A percentile compares a stretch with the other conserved stretches of the same genome.
These are phyloP conservation scores for Yamadazyma dendronema DNA, from an alignment of 1,139 yeast species.

Conservation along the genomic window DNA sequence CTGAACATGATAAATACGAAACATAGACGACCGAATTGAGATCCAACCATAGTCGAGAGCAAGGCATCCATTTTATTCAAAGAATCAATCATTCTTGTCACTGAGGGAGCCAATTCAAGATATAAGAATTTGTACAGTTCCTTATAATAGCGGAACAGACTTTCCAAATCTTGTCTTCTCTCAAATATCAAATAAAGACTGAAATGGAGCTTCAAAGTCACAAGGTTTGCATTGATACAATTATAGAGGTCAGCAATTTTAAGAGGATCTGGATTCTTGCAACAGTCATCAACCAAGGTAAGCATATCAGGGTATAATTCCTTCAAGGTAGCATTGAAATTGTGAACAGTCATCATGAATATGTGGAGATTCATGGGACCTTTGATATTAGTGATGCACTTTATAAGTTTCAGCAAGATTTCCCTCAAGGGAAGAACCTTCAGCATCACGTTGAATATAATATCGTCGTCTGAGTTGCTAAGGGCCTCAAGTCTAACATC, in stretches of 20 bases:
- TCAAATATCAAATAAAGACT: constrained; percentile 27
- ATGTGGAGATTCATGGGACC: constrained; percentile 1
- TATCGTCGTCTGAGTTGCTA: constrained; percentile 3
- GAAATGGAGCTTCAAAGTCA: constrained; percentile 22
- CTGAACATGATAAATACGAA: constrained; percentile 12
- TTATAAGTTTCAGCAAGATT: neutral
- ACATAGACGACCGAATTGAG: constrained; percentile 12
- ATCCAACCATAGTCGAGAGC: constrained; percentile 12
- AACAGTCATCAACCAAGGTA: neutral
- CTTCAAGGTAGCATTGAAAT: neutral
- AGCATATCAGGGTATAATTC: neutral
- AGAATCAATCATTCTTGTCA: constrained; percentile 5
- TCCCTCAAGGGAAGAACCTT: constrained; percentile 5
- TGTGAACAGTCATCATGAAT: neutral
- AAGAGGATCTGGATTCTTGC: constrained; percentile 1
- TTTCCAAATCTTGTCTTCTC: constrained; percentile 15
- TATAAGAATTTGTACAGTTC: constrained; percentile 19
- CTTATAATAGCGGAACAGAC: constrained; percentile 25
- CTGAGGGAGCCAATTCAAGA: constrained; percentile 20
- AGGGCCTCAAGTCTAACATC: constrained; percentile 14
- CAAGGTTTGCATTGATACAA: constrained; percentile 15
- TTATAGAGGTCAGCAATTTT: neutral
- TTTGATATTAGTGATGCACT: neutral
- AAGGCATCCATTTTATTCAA: constrained; percentile 8
- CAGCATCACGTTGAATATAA: neutral